Evolutionary conservation across 106 monocot genomes (phyloP).

Genomic region (Dendrobium catenatum): DNA sequence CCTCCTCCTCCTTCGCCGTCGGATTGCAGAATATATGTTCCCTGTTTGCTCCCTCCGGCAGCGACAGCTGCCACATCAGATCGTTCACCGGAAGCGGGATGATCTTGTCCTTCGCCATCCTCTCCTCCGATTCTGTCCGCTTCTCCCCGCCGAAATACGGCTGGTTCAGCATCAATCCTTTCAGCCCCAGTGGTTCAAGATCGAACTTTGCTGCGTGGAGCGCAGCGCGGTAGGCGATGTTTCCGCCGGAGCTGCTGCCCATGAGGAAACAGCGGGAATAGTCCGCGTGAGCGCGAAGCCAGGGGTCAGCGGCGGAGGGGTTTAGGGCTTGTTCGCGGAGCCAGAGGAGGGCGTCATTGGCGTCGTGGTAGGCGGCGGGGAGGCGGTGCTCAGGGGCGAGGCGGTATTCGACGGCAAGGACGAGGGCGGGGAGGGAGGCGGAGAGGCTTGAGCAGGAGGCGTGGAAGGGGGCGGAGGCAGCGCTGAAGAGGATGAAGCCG

Average conservation of each 20-base stretch:
- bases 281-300: constrained; percentile 20
- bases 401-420: constrained; percentile 27
- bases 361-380: constrained; percentile 27
- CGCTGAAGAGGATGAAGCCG: constrained; percentile 35
- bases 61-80: constrained; percentile 35
- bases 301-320: constrained; percentile 10
- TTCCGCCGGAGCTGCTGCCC: constrained; percentile 34
- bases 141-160: constrained; percentile 26
- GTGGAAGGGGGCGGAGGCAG: constrained; percentile 13
- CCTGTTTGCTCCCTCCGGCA: constrained; percentile 22
- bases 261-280: constrained; percentile 19
- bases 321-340: neutral
- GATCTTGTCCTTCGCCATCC: constrained; percentile 20
- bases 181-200: constrained; percentile 9
- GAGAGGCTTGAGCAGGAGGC: constrained; percentile 11
- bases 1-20: neutral
- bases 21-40: constrained; percentile 41
- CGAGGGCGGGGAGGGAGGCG: constrained; percentile 6
- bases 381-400: constrained; percentile 21
- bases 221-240: constrained; percentile 26
- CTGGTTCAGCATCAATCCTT: constrained; percentile 19
- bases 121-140: constrained; percentile 22
- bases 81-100: constrained; percentile 27
- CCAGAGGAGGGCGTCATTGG: constrained; percentile 14
- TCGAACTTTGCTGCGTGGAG: neutral